Base-by-base conservation (phyloP, 2,329 filamentous ascomycete species). In the Sarocladium brachiariae region DNA sequence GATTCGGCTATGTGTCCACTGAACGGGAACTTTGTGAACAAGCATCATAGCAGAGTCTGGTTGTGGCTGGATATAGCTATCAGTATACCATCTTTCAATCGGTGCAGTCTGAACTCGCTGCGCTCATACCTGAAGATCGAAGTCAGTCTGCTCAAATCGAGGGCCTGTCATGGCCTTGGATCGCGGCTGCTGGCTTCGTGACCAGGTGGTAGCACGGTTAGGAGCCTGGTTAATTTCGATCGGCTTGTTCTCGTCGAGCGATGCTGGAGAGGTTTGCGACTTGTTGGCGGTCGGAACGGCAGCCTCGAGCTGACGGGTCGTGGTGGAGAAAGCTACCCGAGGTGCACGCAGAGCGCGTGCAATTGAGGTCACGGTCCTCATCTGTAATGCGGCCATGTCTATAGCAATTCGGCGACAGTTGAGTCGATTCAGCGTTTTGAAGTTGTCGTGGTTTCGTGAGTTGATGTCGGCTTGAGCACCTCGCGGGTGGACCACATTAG, bases 131-230 rank as follows among this genome's bases (percentile, higher is more conserved):
- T 99, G 93, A 58, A 86, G 73, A 60, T 85, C 82, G 72, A 97
- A 92, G 63, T 95, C 89, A 30, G 89, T 97, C 81, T 97, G 92
- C 77, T 99, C 93, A 64, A 99, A 99, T 60, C 92, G 78, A 57
- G 93, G 93, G 37, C 93, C 93, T 37, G 83, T 83, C 92, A 99
- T 99, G 50, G 90, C 93, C 68, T 83, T 71, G 50, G 81, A 78
- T 61, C 92, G 79, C 34, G 89, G 83, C 69, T 82, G 81, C 77
- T 99, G 93, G 72, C 83, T 95, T 63, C 81, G 74, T 54, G 89
- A 89, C 93, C 93, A 99, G 53, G 89, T 78, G 5, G 71, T 80
- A 53, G 76, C 71, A 55, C 90, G 82, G 75, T 99, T 99, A 19
- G 93, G 93, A 27, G 92, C 89, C 75, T 99, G 93, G 67, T 76